A percentile compares a stretch with the other conserved stretches of the same genome.
phyloP scores from a whole-genome alignment of 768 basidiomycete species.

The Naganishia randhawae region DNA sequence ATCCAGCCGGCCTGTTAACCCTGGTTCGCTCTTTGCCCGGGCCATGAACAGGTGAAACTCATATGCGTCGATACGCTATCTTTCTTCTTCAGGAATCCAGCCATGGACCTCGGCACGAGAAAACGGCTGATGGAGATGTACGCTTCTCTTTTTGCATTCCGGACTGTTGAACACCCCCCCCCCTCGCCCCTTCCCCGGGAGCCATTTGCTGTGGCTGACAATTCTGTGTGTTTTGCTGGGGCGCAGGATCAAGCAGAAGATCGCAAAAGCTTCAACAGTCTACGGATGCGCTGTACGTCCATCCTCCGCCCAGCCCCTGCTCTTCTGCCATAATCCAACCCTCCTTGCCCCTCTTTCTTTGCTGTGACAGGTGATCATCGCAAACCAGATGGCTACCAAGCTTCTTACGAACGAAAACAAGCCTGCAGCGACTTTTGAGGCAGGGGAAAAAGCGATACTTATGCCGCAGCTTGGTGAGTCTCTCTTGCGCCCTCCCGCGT shows the following conservation, averaged over 20 bases:
- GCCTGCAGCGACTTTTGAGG: slow-evolving; percentile 44
- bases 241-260: slow-evolving; percentile 40
- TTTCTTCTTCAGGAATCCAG: slow-evolving; percentile 46
- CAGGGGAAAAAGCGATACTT: slow-evolving; percentile 44
- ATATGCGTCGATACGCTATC: slow-evolving; percentile 47
- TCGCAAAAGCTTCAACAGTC: slow-evolving; percentile 43
- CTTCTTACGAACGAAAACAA: slow-evolving; percentile 45
- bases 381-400: slow-evolving; percentile 48
- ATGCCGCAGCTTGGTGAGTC: slow-evolving; percentile 49
- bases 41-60: slow-evolving; percentile 38
- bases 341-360: background rate
- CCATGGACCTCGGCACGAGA: slow-evolving; percentile 33
- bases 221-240: background rate
- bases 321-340: too few relatives aligned
- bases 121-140: slow-evolving; percentile 42
- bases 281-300: slow-evolving; percentile 37
- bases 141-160: slow-evolving; percentile 17
- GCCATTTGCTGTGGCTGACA: background rate
- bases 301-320: slow-evolving; percentile 25
- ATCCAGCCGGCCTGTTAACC: too few relatives aligned
- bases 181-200: too few relatives aligned
- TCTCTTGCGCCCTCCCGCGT: background rate
- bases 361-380: slow-evolving; percentile 38
- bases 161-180: too few relatives aligned
- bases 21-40: slow-evolving; percentile 25